These are phyloP conservation scores for Fusarium continuum DNA, from an alignment of 2,329 filamentous ascomycete species.

Conservation along the genomic window DNA sequence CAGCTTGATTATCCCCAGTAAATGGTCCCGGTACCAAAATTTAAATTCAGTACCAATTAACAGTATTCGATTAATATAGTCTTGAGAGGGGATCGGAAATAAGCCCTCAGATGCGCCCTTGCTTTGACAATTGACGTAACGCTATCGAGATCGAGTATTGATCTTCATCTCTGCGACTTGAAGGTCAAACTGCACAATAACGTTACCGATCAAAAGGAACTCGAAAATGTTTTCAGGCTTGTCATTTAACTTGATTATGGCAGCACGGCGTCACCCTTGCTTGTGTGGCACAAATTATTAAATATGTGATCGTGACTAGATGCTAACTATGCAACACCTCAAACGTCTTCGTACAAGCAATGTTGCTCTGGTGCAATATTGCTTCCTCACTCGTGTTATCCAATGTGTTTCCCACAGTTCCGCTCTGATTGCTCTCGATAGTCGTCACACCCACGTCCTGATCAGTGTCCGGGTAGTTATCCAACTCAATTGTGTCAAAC, in stretches of 20 bases:
- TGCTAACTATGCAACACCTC: not conserved
- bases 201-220: too few relatives aligned
- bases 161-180: not conserved
- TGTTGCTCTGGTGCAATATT: conserved; percentile 9
- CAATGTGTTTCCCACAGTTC: not conserved
- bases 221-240: too few relatives aligned
- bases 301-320: too few relatives aligned
- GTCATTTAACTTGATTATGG: too few relatives aligned
- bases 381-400: conserved; percentile 21
- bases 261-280: too few relatives aligned
- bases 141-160: not conserved
- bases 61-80: too few relatives aligned
- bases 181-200: too few relatives aligned
- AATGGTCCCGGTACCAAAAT: too few relatives aligned
- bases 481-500: conserved; percentile 15
- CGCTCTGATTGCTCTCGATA: not conserved
- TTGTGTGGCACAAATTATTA: too few relatives aligned
- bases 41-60: too few relatives aligned
- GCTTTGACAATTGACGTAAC: conserved; percentile 20
- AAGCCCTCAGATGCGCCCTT: conserved; percentile 3
- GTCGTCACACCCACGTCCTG: not conserved
- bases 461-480: not conserved
- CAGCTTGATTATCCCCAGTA: not conserved
- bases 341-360: conserved; percentile 19
- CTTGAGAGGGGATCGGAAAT: not conserved